Base-by-base conservation (phyloP, 2,329 filamentous ascomycete genomes). In the Zymoseptoria tritici region DNA sequence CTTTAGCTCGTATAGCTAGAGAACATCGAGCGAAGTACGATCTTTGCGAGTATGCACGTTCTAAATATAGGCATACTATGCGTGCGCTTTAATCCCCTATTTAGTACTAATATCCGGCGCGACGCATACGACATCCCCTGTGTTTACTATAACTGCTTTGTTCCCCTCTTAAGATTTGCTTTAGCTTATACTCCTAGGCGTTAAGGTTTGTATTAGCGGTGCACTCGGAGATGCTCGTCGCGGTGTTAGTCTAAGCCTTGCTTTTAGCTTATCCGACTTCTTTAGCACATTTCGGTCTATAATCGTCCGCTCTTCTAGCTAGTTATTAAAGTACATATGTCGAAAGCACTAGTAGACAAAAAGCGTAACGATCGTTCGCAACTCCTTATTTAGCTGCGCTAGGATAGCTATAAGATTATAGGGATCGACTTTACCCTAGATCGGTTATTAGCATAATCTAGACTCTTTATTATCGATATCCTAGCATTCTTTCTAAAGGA, bases 1-100 rank as follows among this genome's bases (percentile, higher is more conserved):
- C 0, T 79, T 77, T 0, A 89, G 82, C 2, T 82, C 79, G 65
- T 92, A 93, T 0, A 94, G 76, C 89, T 89, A 94, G 1, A 88
- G 79, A 0, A 91, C 82, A 57, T 86, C 80, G 9, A 91, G 83
- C 71, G 73, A 16, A 62, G 51, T 64, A 0, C 78, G 77, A 3
- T 70, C 64, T 2, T 69, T 67, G 0, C 71, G 56, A 3, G 5
- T 9, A 8, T 80, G 75, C 0, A 87, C 74, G 1, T 73, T 74
- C 59, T 90, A 87, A 0, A 94, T 85, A 26, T 88, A 84, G 0
- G 84, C 87, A 67, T 88, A 87, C 87, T 89, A 92, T 1, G 55
- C 20, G 9, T 82, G 75, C n/a, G 76, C 75, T 19, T 80, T 77
- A 4, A 61, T 57, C 0, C 78, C 76, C 88, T 88, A 91, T 2